Conservation (phyloP, 306 rosid species). For the Argentina anserina region DNA sequence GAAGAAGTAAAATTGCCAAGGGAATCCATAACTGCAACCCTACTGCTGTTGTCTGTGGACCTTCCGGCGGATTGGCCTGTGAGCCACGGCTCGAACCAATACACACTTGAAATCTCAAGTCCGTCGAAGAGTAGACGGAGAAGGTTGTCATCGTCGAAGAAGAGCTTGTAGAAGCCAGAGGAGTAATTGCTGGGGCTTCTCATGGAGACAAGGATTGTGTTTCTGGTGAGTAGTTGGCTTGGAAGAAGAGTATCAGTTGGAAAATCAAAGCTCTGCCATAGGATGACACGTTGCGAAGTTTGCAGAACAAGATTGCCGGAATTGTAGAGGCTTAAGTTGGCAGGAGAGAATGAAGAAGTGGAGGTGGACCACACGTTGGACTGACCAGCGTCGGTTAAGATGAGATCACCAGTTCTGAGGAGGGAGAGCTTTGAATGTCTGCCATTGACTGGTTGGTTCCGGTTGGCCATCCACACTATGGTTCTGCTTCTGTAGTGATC, state of each 20-base stretch:
- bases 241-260: constrained; percentile 60
- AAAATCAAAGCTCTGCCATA: constrained; percentile 57
- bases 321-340: constrained; percentile 24
- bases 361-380: constrained; percentile 37
- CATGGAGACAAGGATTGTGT: constrained; percentile 36
- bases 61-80: constrained; percentile 21
- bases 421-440: constrained; percentile 40
- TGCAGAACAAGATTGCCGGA: constrained; percentile 42
- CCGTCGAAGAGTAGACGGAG: constrained; percentile 54
- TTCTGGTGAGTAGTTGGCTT: constrained; percentile 35
- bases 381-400: constrained; percentile 30
- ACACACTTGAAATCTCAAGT: constrained; percentile 32
- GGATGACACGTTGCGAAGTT: neutral
- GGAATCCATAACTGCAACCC: constrained; percentile 34
- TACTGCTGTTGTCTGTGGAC: constrained; percentile 32
- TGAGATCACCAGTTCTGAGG: constrained; percentile 32
- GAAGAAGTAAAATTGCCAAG: constrained; percentile 44
- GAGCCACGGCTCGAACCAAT: constrained; percentile 46
- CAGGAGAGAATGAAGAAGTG: constrained; percentile 7
- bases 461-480: constrained; percentile 56
- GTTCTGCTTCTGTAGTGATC: constrained; percentile 11
- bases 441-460: constrained; percentile 46
- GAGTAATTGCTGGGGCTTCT: constrained; percentile 43
- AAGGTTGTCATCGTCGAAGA: constrained; percentile 40
- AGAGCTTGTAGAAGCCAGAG: constrained; percentile 45